Percentiles rank a stretch among this genome's conserved stretches.
Evolutionary conservation across 2,329 filamentous ascomycete species (phyloP).

Genomic region (Aspergillus fumigatiaffinis): DNA sequence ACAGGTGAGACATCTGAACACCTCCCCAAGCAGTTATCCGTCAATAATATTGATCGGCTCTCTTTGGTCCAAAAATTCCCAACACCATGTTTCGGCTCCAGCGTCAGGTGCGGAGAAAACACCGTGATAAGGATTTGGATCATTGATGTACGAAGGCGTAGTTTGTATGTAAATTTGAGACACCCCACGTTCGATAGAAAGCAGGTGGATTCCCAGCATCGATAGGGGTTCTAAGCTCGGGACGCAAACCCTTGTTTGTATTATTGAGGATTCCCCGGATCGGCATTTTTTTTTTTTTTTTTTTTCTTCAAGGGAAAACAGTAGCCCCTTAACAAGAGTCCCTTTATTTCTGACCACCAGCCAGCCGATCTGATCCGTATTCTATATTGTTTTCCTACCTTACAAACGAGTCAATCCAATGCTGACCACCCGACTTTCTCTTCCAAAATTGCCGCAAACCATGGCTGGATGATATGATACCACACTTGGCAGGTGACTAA

Average conservation of each 20-base stretch:
- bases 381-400: not conserved
- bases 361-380: not conserved
- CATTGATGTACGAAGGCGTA: not conserved
- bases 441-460: not conserved
- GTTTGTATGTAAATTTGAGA: not conserved
- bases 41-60: not conserved
- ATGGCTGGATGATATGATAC: not conserved
- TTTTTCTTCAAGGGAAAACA: not conserved
- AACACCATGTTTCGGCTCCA: constrained; percentile 9
- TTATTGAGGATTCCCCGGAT: not conserved
- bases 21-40: constrained; percentile 3
- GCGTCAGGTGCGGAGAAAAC: not conserved
- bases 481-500: not conserved
- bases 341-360: not conserved
- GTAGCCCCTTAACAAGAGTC: not conserved
- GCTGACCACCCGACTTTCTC: not conserved
- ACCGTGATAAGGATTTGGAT: not conserved
- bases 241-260: not conserved
- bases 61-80: constrained; percentile 11
- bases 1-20: constrained; percentile 12
- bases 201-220: not conserved
- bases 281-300: not conserved
- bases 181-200: not conserved
- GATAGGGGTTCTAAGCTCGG: not conserved
- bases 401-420: not conserved